Evolutionary conservation across 768 basidiomycete genomes (phyloP).

Genomic region (Pisolithus tinctorius): DNA sequence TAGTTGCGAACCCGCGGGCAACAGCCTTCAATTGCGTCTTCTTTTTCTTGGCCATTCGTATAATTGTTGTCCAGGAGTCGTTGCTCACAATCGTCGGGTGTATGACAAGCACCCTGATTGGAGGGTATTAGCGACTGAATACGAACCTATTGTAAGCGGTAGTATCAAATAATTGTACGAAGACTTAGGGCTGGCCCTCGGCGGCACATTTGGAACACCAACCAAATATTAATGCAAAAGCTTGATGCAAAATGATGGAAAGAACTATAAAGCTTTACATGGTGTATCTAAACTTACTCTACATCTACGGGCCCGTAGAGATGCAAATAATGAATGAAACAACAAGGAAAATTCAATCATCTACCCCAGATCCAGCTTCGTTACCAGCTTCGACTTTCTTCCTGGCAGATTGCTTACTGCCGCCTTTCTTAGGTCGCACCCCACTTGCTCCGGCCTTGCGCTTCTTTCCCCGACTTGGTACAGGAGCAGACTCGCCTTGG

Average conservation of each 20-base stretch:
- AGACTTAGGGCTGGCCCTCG: too few species aligned
- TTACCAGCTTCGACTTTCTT: conserved; percentile 22
- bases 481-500: conserved; percentile 24
- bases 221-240: background rate
- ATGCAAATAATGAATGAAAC: conserved; percentile 9
- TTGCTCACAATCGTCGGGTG: background rate
- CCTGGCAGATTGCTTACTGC: conserved; percentile 25
- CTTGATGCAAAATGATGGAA: conserved; percentile 25
- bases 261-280: conserved; percentile 22
- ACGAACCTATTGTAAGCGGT: too few species aligned
- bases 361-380: conserved; percentile 20
- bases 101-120: background rate
- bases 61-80: too few species aligned
- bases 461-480: conserved; percentile 27
- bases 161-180: too few species aligned
- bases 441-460: conserved; percentile 24
- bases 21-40: conserved; percentile 74
- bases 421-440: conserved; percentile 21
- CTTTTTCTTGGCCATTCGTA: conserved; percentile 74
- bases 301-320: conserved; percentile 14
- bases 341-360: conserved; percentile 20
- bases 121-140: too few species aligned
- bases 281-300: conserved; percentile 23
- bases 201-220: background rate
- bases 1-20: conserved; percentile 72